Conservation (phyloP, 2,329 filamentous ascomycete genomes). For the Aspergillus amoenus region DNA sequence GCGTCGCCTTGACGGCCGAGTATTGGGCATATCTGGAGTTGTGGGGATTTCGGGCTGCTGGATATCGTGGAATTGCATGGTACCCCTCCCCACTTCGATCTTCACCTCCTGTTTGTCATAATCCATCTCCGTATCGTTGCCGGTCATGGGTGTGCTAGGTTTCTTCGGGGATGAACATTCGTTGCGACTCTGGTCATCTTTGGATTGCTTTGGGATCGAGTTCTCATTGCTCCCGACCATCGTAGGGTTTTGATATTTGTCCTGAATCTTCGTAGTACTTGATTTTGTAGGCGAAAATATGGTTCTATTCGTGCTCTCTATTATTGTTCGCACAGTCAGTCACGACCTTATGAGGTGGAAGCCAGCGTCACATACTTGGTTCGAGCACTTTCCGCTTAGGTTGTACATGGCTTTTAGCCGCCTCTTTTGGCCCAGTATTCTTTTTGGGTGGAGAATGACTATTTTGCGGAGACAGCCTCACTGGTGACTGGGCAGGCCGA, state of each 20-base stretch:
- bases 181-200: neutral
- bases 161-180: neutral
- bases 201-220: neutral
- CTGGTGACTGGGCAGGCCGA: slow-evolving; percentile 24
- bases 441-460: slow-evolving; percentile 18
- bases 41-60: neutral
- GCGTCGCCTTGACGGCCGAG: slow-evolving; percentile 66
- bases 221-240: neutral
- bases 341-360: neutral
- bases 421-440: slow-evolving; percentile 16
- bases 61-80: neutral
- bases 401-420: slow-evolving; percentile 14
- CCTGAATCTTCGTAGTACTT: neutral
- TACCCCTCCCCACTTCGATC: neutral
- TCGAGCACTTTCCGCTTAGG: slow-evolving; percentile 39
- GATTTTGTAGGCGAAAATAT: slow-evolving; percentile 31
- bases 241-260: neutral
- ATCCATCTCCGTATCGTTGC: neutral
- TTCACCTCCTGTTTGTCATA: neutral
- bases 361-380: slow-evolving; percentile 38
- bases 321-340: slow-evolving; percentile 13
- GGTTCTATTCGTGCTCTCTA: slow-evolving; percentile 54
- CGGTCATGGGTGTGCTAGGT: neutral
- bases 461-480: slow-evolving; percentile 5
- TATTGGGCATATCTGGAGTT: slow-evolving; percentile 50